Evolutionary conservation across 768 basidiomycete species (phyloP).

Genomic region (Hypholoma fasciculare): DNA sequence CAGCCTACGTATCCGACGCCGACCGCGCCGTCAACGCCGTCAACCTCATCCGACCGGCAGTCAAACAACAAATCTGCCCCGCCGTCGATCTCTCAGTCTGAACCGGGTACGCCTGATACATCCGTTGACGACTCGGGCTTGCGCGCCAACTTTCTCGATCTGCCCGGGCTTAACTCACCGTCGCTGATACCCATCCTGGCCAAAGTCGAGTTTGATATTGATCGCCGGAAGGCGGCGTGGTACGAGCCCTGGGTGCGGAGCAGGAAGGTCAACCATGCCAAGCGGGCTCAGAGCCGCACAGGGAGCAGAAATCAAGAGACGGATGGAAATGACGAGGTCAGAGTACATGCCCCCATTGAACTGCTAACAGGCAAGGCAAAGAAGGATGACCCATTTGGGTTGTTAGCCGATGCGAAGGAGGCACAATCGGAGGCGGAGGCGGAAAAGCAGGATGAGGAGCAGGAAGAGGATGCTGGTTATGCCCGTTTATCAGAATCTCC

Average conservation of each 20-base stretch:
- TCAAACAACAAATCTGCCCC: conserved; percentile 49
- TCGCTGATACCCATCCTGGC: conserved; percentile 83
- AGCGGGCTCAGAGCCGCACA: conserved; percentile 47
- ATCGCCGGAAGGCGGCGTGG: conserved; percentile 77
- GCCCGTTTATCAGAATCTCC: conserved; percentile 36
- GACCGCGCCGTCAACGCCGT: conserved; percentile 55
- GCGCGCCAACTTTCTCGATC: conserved; percentile 51
- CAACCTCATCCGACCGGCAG: conserved; percentile 49
- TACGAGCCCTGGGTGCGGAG: conserved; percentile 82
- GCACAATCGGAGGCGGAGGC: conserved; percentile 3
- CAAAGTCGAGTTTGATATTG: conserved; percentile 95
- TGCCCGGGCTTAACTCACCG: conserved; percentile 64
- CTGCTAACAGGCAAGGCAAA: conserved; percentile 54
- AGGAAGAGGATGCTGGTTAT: conserved; percentile 29
- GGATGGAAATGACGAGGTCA: conserved; percentile 17
- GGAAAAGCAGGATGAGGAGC: conserved; percentile 15
- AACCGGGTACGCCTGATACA: conserved; percentile 57
- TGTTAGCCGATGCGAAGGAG: conserved; percentile 15
- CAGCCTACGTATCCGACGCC: conserved; percentile 38
- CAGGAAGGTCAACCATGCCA: conserved; percentile 59
- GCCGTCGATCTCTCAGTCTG: conserved; percentile 38
- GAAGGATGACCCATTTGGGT: conserved; percentile 30
- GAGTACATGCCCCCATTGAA: conserved; percentile 41
- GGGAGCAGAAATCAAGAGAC: conserved; percentile 28
- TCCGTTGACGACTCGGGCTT: conserved; percentile 39